A percentile compares a stretch with the other conserved stretches of the same genome.
These are phyloP conservation scores for Neonothopanus nambi DNA, from an alignment of 1,284 basidiomycete genomes.

Conservation along the genomic window DNA sequence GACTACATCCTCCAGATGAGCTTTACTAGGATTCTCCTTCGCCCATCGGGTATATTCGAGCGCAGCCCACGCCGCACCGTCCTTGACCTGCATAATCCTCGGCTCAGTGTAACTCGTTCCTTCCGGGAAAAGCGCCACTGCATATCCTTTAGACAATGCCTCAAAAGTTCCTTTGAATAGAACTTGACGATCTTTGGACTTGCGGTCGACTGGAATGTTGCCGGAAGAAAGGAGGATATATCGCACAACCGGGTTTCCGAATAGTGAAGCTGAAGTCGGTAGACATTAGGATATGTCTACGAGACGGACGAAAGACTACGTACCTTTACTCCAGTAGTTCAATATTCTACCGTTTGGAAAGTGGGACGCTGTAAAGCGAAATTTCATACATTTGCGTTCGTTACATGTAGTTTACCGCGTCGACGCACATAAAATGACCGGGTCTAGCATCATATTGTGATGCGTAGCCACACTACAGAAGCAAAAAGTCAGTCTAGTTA, in stretches of 20 bases:
- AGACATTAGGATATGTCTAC: constrained; percentile 3
- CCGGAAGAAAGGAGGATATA: constrained; percentile 86
- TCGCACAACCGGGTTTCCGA: constrained; percentile 72
- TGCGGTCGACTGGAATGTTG: constrained; percentile 94
- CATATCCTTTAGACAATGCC: constrained; percentile 74
- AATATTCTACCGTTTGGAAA: constrained; percentile 80
- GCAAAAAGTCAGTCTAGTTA: not conserved
- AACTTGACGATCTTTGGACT: constrained; percentile 85
- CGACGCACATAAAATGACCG: constrained; percentile 73
- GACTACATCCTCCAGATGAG: constrained; percentile 38
- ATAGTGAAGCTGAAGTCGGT: constrained; percentile 68
- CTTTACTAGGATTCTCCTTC: constrained; percentile 48
- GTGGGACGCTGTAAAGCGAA: constrained; percentile 54
- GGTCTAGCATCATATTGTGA: constrained; percentile 92
- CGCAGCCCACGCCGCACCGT: constrained; percentile 94
- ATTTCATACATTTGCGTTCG: constrained; percentile 16
- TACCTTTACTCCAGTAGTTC: constrained; percentile 94
- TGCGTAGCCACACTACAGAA: constrained; percentile 75
- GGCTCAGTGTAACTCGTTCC: constrained; percentile 91
- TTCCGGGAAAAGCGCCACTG: constrained; percentile 93
- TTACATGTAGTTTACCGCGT: constrained; percentile 5
- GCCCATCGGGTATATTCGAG: constrained; percentile 89
- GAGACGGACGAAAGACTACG: constrained; percentile 14
- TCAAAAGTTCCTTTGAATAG: constrained; percentile 92
- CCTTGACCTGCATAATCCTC: constrained; percentile 90